Base-by-base conservation (phyloP, 2,329 filamentous ascomycete species). In the Colletotrichum sp. region DNA sequence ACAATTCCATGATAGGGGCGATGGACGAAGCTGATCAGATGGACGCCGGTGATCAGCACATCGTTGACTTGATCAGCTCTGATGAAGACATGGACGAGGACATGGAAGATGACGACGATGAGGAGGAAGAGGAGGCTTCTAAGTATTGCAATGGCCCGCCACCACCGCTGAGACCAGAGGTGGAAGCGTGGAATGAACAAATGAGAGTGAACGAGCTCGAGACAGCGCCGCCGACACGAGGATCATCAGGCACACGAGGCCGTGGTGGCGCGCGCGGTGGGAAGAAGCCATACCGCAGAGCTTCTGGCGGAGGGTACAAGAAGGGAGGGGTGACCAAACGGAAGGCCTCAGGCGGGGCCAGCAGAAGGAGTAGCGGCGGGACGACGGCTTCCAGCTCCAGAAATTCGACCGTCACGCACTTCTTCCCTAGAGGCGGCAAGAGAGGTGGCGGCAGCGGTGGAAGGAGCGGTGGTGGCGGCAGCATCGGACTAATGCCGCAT, bases 31-130 rank as follows among this genome's bases (percentile, higher is more conserved):
- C 76, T 67, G 69, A 75, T 69, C 24, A 72, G 71, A 65, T 76
- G 62, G 71, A 57, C 52, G 57, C n/a, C 75, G 76, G 76, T 39
- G 67, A 79, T 66, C 78, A 83, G 83, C 87, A 89, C 26, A 83
- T 92, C 32, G 90, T 93, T 32, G 89, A 93, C 77, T 84, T 93
- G 28, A 88, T 92, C 76, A 89, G 88, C 78, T 88, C 87, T 4
- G 87, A 83, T 39, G 83, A 81, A n/a, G 81, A 82, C 18, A 79
- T 80, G 8, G 82, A 83, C 16, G 81, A 83, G n/a, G 80, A 80
- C 28, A 77, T 84, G 21, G 85, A 85, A 34, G 78, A 81, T 67
- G 83, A 87, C 18, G 82, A 87, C 26, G 84, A 85, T 3, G 84
- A 84, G 5, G 81, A 83, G 1, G 84, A 84, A 18, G 84, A 86